Percentiles rank a stretch among this genome's conserved stretches.
Evolutionary conservation across 1,139 yeast species (phyloP).

Genomic region (Geotrichum europaeum): DNA sequence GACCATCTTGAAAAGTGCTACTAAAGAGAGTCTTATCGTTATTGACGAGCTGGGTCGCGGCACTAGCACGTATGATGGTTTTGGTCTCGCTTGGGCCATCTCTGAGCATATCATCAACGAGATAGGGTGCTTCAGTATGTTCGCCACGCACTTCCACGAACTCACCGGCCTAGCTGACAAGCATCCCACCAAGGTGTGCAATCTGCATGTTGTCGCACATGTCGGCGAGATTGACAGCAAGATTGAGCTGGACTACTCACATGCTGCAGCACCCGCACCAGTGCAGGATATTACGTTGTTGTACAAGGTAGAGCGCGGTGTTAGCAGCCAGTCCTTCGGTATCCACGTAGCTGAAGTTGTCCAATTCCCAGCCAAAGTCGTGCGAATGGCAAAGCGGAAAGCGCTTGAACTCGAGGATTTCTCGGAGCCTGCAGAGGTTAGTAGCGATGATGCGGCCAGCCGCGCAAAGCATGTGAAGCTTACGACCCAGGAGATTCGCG

Average conservation of each 20-base stretch:
- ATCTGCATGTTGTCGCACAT: conserved; percentile 92
- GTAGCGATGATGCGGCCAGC: not conserved
- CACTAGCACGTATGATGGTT: conserved; percentile 94
- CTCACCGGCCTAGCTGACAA: conserved; percentile 68
- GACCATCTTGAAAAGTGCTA: conserved; percentile 80
- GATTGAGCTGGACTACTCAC: conserved; percentile 25
- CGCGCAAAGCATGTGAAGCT: conserved; percentile 27
- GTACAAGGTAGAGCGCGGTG: conserved; percentile 87
- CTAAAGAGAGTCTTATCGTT: conserved; percentile 74
- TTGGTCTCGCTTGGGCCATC: conserved; percentile 95
- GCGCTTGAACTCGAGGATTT: conserved; percentile 80
- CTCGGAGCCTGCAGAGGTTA: conserved; percentile 39
- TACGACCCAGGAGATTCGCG: conserved; percentile 48
- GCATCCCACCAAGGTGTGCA: conserved; percentile 55
- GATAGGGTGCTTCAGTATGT: conserved; percentile 71
- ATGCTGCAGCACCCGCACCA: conserved; percentile 2
- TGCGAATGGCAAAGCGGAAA: conserved; percentile 91
- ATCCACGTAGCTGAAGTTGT: conserved; percentile 96
- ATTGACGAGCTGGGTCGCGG: conserved; percentile 97
- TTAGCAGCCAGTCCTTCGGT: conserved; percentile 92
- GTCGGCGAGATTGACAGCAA: conserved; percentile 44
- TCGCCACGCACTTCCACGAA: conserved; percentile 98
- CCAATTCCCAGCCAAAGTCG: conserved; percentile 80
- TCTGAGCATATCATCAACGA: conserved; percentile 73
- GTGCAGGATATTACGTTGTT: conserved; percentile 69